Base-by-base conservation (phyloP, 129 eudicot species). In the Escallonia herrerae region DNA sequence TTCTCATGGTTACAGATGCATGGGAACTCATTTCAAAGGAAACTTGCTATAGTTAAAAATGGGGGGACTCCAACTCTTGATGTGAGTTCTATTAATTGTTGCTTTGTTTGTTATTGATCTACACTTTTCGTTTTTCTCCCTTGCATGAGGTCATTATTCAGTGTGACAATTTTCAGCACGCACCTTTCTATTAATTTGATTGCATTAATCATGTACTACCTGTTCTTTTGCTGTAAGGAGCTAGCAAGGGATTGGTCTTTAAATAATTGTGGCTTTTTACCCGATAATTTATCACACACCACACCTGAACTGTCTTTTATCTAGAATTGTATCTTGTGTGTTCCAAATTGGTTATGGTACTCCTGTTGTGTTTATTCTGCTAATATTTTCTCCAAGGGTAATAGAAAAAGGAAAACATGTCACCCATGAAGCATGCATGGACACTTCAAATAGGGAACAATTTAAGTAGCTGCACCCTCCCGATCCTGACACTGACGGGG, bases 1-100 rank as follows among this genome's bases (percentile, higher is more conserved):
- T 10, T 57, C 12, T 47, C 45, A 7, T 55, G 42, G 44, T 71
- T 64, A 43, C 78, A 90, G 97, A 86, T 90, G 89, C 91, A 79
- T 73, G 97, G 95, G 14, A 86, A 90, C 79, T 81, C 97, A 40
- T 90, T 90, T 58, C 89, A 90, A 74, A 76, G 97, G 60, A 90
- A 90, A 67, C 87, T 90, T 59, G 84, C 95, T 53, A 76, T 84
- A 67, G 53, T 67, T 40, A 67, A 56, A 67, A 54, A 67, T 55
- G 71, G 63, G 1, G 61, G 60, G 22, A 43, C 42, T 3, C 44
- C 37, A 52, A 10, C 13, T 55, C 9, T 67, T 47, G 71, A 63
- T 63, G 80, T 76, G 56, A 76, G 80, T 69, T 8, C 15, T 8
- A 48, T 40, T n/a, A 0, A 45, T 3, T 13, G 13, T 15, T 11